Base-by-base conservation (phyloP, 352 stramenopile genomes). In the Pythium coloratum region DNA sequence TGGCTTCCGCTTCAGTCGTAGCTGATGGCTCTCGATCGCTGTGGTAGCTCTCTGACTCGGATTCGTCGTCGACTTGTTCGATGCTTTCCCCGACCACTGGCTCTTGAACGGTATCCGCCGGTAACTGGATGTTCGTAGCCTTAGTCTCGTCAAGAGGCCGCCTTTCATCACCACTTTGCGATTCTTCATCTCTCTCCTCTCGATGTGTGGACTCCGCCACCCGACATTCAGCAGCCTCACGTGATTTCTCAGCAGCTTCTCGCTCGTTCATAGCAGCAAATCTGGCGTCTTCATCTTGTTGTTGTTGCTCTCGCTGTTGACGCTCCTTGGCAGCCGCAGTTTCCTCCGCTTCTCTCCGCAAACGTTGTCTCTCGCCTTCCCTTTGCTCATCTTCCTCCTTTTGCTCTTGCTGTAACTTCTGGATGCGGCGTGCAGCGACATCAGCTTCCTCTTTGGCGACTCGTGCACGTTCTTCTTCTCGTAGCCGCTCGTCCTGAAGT, bases 331-430 rank as follows among this genome's bases (percentile, higher is more conserved):
- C 16, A 16, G 53, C 53, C n/a, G 13, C 53, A n/a, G 53, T 33
- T 60, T 34, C 40, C 63, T 73, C 38, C 7, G 60, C 57, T 24
- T 36, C 44, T 8, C 44, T 55, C 10, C 63, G 59, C 59, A 34
- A 36, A 16, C 61, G 62, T 18, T 44, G 34, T 24, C 65, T 67
- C 16, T 66, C 66, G 12, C 62, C 55, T 9, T 71, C 38, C 26
- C 62, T 42, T 51, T 57, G 36, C 28, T 63, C 58, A 2, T 69
- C 55, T 38, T 61, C 36, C 40, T 67, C 59, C 44, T 75, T 70
- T 49, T 76, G 68, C 30, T 76, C 63, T 18, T 76, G 66, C 10
- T 76, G 63, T 10, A 76, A 7, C 20, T 59, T 60, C 51, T 74
- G 71, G 6, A 72, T 47, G 1, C 51, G 56, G 7, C 70, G 8